Evolutionary conservation across 176 grass and related monocot species (phyloP).

Genomic region (Hyparrhenia diplandra): DNA sequence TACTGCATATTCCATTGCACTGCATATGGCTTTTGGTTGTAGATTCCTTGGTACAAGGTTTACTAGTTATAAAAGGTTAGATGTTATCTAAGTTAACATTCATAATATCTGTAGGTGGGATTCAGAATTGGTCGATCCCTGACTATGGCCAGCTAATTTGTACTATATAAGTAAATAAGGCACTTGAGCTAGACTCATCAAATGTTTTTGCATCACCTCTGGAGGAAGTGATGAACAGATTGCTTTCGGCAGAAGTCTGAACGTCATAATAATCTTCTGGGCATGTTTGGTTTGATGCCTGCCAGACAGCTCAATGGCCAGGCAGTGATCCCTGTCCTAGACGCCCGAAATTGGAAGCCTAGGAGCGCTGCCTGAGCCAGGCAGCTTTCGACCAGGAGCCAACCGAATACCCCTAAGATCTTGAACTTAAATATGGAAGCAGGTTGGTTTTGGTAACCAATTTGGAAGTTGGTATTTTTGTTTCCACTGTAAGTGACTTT

Average conservation of each 20-base stretch:
- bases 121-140: conserved; percentile 1
- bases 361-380: neutral
- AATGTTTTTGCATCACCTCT: conserved; percentile 20
- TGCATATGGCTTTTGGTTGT: neutral
- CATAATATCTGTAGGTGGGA: conserved; percentile 30
- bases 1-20: neutral
- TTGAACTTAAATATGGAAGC: conserved; percentile 2
- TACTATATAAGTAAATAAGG: conserved; percentile 12
- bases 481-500: neutral
- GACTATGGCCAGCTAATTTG: conserved; percentile 9
- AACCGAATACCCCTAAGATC: neutral
- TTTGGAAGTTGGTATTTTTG: conserved; percentile 15
- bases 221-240: conserved; percentile 26
- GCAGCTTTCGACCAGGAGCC: neutral
- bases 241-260: conserved; percentile 20
- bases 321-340: neutral
- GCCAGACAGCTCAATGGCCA: neutral
- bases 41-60: conserved; percentile 1
- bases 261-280: conserved; percentile 3
- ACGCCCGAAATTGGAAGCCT: neutral
- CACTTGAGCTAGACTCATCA: conserved; percentile 13
- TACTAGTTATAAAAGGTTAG: neutral
- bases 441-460: conserved; percentile 20
- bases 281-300: neutral
- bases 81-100: conserved; percentile 18